Evolutionary conservation across 257 asterid species (phyloP).

Genomic region (Plantago major): DNA sequence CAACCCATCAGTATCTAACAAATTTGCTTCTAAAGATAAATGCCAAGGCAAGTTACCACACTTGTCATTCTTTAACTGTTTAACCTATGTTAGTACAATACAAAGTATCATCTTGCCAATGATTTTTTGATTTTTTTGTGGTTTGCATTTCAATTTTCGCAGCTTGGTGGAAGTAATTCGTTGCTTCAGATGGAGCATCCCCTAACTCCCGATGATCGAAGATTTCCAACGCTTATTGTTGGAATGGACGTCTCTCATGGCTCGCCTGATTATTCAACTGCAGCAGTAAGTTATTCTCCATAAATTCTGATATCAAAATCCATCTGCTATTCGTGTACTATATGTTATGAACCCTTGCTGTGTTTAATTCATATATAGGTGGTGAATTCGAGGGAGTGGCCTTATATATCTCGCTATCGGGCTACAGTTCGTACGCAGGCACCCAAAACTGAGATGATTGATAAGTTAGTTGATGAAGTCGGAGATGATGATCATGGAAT

Average conservation of each 20-base stretch:
- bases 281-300: constrained; percentile 39
- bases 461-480: constrained; percentile 39
- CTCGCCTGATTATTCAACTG: constrained; percentile 65
- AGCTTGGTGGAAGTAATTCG: constrained; percentile 79
- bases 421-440: constrained; percentile 73
- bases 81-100: constrained; percentile 30
- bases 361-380: constrained; percentile 32
- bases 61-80: not conserved
- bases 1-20: constrained; percentile 70
- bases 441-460: constrained; percentile 58
- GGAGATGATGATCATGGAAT: constrained; percentile 50
- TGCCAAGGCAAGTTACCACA: constrained; percentile 45
- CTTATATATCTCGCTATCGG: constrained; percentile 50
- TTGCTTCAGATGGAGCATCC: constrained; percentile 35
- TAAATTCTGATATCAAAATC: not conserved
- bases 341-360: not conserved
- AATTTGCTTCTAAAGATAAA: constrained; percentile 62
- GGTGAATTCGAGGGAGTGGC: constrained; percentile 78
- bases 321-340: not conserved
- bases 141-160: constrained; percentile 11
- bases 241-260: constrained; percentile 93
- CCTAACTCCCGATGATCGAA: constrained; percentile 33
- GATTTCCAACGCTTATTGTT: constrained; percentile 49
- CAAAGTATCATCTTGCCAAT: not conserved
- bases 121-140: constrained; percentile 19